These are phyloP conservation scores for Niveomyces coronatus DNA, from an alignment of 2,329 filamentous ascomycete genomes.

Conservation along the genomic window DNA sequence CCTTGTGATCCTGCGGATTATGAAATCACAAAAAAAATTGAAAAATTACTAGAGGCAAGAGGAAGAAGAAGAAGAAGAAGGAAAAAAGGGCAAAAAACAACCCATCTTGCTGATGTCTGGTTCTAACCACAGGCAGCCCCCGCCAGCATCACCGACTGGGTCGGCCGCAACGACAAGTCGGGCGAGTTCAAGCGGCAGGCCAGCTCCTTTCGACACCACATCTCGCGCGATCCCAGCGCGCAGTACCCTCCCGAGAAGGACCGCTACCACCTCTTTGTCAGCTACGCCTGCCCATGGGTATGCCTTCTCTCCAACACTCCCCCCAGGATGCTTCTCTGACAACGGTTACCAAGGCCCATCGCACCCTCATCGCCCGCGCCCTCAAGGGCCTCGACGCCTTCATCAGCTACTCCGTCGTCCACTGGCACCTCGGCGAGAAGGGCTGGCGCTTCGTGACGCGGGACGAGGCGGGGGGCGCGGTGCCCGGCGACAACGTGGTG, in stretches of 20 bases:
- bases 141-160: conserved; percentile 71
- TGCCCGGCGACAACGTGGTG: conserved; percentile 52
- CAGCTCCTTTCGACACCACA: conserved; percentile 72
- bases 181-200: conserved; percentile 90
- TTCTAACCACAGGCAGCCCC: conserved; percentile 12
- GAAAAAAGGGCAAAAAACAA: too few species aligned
- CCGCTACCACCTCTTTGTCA: conserved; percentile 90
- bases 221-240: conserved; percentile 61
- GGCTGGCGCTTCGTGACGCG: conserved; percentile 75
- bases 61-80: too few species aligned
- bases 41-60: too few species aligned
- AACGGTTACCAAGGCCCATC: conserved; percentile 46
- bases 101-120: too few species aligned
- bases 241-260: conserved; percentile 77
- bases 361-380: conserved; percentile 76
- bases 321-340: neutral
- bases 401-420: conserved; percentile 70
- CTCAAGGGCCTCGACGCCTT: conserved; percentile 88
- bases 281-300: conserved; percentile 87
- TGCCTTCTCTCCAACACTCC: conserved; percentile 11
- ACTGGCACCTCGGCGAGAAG: conserved; percentile 71
- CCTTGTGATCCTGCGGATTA: too few species aligned
- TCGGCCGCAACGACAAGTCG: conserved; percentile 61
- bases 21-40: too few species aligned
- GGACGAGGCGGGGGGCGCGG: conserved; percentile 45